A percentile compares a stretch with the other conserved stretches of the same genome.
phyloP scores from a whole-genome alignment of 192 early-diverging fungal genomes.

The Backusella westeae region DNA sequence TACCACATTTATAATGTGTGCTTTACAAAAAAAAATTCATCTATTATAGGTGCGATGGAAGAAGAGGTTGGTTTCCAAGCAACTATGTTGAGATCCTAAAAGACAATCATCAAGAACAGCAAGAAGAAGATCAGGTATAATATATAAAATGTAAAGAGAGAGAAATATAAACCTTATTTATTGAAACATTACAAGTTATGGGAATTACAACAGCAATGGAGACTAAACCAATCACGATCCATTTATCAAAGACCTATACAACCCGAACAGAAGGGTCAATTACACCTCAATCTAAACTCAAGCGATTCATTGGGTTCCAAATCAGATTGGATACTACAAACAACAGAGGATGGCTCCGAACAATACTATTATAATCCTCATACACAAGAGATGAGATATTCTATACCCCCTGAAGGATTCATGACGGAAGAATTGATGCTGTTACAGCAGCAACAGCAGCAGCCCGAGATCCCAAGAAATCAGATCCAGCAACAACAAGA shows the following conservation, averaged over 20 bases:
- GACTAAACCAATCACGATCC: background rate
- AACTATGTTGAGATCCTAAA: constrained; percentile 72
- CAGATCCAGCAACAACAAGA: background rate
- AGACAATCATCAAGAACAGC: background rate
- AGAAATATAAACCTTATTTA: no score
- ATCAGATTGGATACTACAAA: constrained; percentile 25
- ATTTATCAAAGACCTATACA: background rate
- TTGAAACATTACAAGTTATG: background rate
- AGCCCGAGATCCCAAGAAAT: background rate
- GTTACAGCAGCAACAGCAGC: background rate
- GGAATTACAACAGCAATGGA: constrained; percentile 16
- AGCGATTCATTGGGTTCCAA: background rate
- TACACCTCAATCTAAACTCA: constrained; percentile 6
- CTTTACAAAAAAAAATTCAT: no score
- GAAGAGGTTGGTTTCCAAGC: constrained; percentile 89
- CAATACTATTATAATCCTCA: constrained; percentile 40
- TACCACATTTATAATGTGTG: no score
- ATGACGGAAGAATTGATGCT: background rate
- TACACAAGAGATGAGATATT: constrained; percentile 46
- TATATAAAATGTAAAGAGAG: background rate
- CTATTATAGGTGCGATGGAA: constrained; percentile 51
- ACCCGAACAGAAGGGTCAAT: background rate
- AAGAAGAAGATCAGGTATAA: constrained; percentile 4
- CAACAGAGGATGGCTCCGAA: constrained; percentile 44
- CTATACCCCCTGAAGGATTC: constrained; percentile 31